Conservation (phyloP, 1,139 yeast genomes). For the Taphrina pruni region DNA sequence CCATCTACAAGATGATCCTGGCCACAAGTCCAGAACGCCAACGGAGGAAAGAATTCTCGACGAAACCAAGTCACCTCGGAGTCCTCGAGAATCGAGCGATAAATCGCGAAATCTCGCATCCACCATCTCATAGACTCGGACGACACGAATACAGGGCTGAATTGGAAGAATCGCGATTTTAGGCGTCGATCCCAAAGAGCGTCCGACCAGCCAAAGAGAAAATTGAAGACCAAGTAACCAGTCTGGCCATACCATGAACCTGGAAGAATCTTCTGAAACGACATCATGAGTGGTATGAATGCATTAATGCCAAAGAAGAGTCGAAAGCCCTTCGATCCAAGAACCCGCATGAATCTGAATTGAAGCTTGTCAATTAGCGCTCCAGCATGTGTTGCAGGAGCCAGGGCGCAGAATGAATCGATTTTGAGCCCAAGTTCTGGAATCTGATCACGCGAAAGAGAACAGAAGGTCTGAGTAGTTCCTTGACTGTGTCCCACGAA, state of each 20-base stretch:
- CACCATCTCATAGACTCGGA: slow-evolving; percentile 88
- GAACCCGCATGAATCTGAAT: slow-evolving; percentile 53
- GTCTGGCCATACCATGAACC: slow-evolving; percentile 61
- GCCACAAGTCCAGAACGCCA: slow-evolving; percentile 67
- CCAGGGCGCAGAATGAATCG: slow-evolving; percentile 72
- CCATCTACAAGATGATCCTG: slow-evolving; percentile 74
- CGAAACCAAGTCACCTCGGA: slow-evolving; percentile 62
- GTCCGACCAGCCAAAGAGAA: slow-evolving; percentile 85
- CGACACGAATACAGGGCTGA: slow-evolving; percentile 84
- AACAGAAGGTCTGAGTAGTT: slow-evolving; percentile 78
- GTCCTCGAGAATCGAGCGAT: slow-evolving; percentile 62
- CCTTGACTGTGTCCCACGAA: slow-evolving; percentile 92
- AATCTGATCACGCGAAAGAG: slow-evolving; percentile 59
- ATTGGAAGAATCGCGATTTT: slow-evolving; percentile 74
- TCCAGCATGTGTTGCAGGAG: slow-evolving; percentile 93
- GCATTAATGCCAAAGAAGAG: slow-evolving; percentile 50
- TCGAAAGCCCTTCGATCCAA: slow-evolving; percentile 50
- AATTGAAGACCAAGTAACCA: slow-evolving; percentile 81
- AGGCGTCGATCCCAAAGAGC: slow-evolving; percentile 72
- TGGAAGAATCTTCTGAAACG: slow-evolving; percentile 44
- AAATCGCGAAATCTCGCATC: slow-evolving; percentile 61
- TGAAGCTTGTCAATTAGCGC: slow-evolving; percentile 63
- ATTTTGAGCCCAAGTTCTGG: slow-evolving; percentile 58
- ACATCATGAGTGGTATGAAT: slow-evolving; percentile 51
- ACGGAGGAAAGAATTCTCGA: slow-evolving; percentile 57